Evolutionary conservation across 2,329 filamentous ascomycete species (phyloP).

Genomic region (Venturia oleaginea): DNA sequence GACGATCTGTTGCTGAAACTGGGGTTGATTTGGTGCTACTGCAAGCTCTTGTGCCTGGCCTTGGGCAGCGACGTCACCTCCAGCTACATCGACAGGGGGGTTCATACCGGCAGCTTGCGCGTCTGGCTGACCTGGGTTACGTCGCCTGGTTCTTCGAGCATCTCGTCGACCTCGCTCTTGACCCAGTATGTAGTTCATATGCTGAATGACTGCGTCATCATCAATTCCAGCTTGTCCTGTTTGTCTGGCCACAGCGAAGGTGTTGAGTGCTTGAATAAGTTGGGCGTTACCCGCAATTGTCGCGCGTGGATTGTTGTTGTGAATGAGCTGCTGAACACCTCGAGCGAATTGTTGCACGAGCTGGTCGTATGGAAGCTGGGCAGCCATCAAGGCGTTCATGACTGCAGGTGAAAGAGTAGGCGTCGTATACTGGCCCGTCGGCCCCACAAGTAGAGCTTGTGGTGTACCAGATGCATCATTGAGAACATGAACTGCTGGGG

Average conservation of each 20-base stretch:
- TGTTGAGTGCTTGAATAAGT: not conserved
- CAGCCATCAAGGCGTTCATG: constrained; percentile 11
- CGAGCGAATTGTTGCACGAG: constrained; percentile 9
- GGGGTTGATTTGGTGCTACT: constrained; percentile 2
- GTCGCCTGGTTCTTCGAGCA: not conserved
- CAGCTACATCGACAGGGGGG: not conserved
- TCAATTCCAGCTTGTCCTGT: not conserved
- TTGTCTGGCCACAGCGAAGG: not conserved
- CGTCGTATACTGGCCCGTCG: constrained; percentile 8
- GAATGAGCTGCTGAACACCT: constrained; percentile 3
- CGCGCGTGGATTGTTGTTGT: not conserved
- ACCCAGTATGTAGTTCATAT: not conserved
- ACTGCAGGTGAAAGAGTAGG: constrained; percentile 4
- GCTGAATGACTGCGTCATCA: not conserved
- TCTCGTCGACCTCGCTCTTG: constrained; percentile 3
- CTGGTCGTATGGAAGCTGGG: constrained; percentile 10
- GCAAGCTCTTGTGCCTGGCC: not conserved
- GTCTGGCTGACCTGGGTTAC: constrained; percentile 11
- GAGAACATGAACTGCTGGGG: constrained; percentile 10
- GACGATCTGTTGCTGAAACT: constrained; percentile 8
- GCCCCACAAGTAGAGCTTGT: constrained; percentile 14
- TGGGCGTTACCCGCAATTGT: not conserved
- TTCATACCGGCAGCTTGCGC: constrained; percentile 15
- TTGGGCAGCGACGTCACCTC: not conserved
- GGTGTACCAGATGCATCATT: not conserved